Percentiles rank a stretch among this genome's conserved stretches.
These are phyloP conservation scores for Magnusiomyces sp. DNA, from an alignment of 1,139 yeast genomes.

Conservation along the genomic window DNA sequence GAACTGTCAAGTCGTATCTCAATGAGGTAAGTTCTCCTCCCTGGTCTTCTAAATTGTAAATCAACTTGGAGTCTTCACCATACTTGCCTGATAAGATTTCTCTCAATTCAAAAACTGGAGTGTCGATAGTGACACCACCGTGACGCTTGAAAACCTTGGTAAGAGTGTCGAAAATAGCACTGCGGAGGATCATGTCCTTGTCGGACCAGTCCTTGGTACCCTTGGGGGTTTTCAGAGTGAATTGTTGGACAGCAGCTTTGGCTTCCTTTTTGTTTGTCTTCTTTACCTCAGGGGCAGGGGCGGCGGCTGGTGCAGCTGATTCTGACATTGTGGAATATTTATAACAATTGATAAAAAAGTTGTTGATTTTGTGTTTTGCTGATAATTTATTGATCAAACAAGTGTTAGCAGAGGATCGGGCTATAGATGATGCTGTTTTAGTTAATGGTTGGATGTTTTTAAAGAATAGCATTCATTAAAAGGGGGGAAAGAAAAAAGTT, in stretches of 20 bases:
- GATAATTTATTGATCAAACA: no score
- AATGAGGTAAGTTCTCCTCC: conserved; percentile 95
- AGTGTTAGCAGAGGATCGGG: no score
- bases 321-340: conserved; percentile 4
- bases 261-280: conserved; percentile 13
- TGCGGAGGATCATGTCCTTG: conserved; percentile 90
- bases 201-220: conserved; percentile 98
- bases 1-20: conserved; percentile 93
- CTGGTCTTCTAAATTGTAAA: conserved; percentile 92
- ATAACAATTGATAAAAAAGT: no score
- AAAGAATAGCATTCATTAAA: no score
- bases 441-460: no score
- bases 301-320: conserved; percentile 12
- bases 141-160: conserved; percentile 51
- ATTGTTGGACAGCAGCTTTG: conserved; percentile 32
- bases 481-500: no score
- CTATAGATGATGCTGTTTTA: no score
- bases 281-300: conserved; percentile 8
- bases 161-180: conserved; percentile 63
- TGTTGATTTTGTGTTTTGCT: no score
- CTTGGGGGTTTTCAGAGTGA: conserved; percentile 85
- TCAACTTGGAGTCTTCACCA: conserved; percentile 95
- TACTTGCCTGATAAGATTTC: conserved; percentile 94
- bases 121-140: conserved; percentile 96
- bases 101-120: conserved; percentile 92